Conservation (phyloP, 768 basidiomycete genomes). For the Guyanaporus albipodus region DNA sequence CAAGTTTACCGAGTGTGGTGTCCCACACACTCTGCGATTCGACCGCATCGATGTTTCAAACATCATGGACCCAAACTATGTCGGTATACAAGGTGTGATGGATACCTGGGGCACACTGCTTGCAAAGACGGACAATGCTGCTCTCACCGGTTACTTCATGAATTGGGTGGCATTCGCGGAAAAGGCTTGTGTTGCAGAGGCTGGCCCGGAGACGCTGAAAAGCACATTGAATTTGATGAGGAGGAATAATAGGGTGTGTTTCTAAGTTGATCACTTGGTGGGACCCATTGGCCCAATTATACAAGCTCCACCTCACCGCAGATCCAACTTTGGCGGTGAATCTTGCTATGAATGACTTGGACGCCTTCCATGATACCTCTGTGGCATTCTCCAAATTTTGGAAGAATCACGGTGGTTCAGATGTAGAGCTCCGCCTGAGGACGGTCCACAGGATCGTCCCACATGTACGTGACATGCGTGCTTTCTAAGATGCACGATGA, state of each 20-base stretch:
- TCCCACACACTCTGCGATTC: conserved; percentile 31
- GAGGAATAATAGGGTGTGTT: conserved; percentile 16
- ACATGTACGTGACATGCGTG: conserved; percentile 31
- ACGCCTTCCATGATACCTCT: conserved; percentile 36
- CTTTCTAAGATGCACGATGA: neutral
- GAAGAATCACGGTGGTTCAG: conserved; percentile 24
- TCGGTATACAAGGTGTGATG: conserved; percentile 35
- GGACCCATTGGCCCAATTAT: neutral
- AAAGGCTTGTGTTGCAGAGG: conserved; percentile 3
- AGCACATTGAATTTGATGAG: conserved; percentile 9
- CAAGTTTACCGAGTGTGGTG: conserved; percentile 7
- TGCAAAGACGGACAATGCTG: conserved; percentile 24
- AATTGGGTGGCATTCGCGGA: conserved; percentile 36
- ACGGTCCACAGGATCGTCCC: conserved; percentile 35
- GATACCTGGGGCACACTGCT: conserved; percentile 38
- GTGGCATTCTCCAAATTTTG: conserved; percentile 35
- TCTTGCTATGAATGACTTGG: conserved; percentile 10
- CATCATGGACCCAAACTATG: conserved; percentile 41
- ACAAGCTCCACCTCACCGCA: conserved; percentile 7
- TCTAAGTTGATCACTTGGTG: neutral
- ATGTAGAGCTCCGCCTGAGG: conserved; percentile 22
- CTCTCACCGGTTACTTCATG: conserved; percentile 45
- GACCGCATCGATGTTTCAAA: conserved; percentile 50
- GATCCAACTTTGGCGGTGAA: neutral
- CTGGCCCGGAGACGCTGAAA: neutral